Base-by-base conservation (phyloP, 768 basidiomycete species). In the Leccinum longicurvipes region DNA sequence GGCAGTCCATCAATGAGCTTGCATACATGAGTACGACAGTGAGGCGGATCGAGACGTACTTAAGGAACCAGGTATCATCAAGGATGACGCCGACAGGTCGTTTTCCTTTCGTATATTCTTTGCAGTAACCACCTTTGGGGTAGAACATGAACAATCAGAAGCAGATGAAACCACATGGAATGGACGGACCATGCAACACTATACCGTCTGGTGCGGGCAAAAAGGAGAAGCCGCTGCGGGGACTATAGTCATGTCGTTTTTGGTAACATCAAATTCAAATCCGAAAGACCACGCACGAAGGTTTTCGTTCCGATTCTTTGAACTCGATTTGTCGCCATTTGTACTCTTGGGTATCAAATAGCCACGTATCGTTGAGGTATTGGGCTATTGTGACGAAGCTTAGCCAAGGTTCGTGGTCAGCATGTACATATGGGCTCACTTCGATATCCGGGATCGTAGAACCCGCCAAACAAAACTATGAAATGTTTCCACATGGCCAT, bases 401-500 rank as follows among this genome's bases (percentile, higher is more conserved):
- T 4, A 52, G 32, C 23, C 6, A 39, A 42, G 23, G 11, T 28
- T 12, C 17, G 6, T 10, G n/a, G 34, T 6, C 11, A 21, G 8
- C 11, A 34, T 4, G 31, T 12, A n/a, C n/a, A n/a, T n/a, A 10
- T 25, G 8, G 1, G 27, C 47, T 62, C 25, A 91, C 90, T 95
- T 44, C 83, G 84, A 47, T 89, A 74, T 2, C 93, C 93, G 2
- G 90, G 88, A 66, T 95, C 92, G 59, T 91, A 87, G 68, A 95
- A 95, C 1, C 93, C 93, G 5, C 93, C 94, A 65, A 95, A 97
- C 0, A 96, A 76, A 34, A 95, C 79, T 25, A 95, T 81, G 53
- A 80, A 84, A 51, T 95, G 88, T 66, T 95, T 96, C 90, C 90
- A 96, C 44, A 89, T 74, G 0, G 87, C 87, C 91, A 94, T 93